Base-by-base conservation (phyloP, 352 stramenopile species). In the Phytopythium oedochilum region DNA sequence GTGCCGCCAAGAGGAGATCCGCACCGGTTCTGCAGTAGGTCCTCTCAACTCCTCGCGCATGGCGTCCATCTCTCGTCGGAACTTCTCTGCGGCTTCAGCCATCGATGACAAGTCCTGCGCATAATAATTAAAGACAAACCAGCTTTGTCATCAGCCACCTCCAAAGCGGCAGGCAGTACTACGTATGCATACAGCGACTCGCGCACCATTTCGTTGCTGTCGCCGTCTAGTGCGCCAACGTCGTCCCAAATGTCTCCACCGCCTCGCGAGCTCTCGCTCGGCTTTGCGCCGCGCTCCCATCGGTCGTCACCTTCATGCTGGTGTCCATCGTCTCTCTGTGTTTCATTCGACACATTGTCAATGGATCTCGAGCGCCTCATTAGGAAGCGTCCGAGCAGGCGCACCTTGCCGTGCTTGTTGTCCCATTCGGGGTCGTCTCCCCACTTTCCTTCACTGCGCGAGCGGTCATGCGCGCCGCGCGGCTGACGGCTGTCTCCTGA, bases 21-120 rank as follows among this genome's bases (percentile, higher is more conserved):
- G 54, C 66, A 84, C 74, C 61, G 68, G 45, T 14, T 69, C 59
- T n/a, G 60, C 39, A 29, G 70, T 66, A 1, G 63, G 59, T 31
- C 63, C 64, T 29, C 75, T 59, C 10, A 78, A 60, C 40, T 83
- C 66, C n/a, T 87, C 71, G 28, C 78, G 72, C 76, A 91, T 86
- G 1, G 78, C 78, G 57, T 95, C 78, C 85, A 95, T 93, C 68
- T 95, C 85, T 62, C 57, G 73, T 59, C 85, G 83, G 61, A 95
- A 95, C 38, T 83, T 81, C 63, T 93, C 85, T 1, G 85, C 81
- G 38, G 83, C 85, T 53, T 77, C 68, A 7, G 85, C 75, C 78
- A 95, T 93, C 55, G 73, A 86, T 40, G 79, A 83, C 52, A 95
- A 50, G 46, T 92, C 85, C 85, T 95, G 43, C 35, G 38, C 18